These are phyloP conservation scores for Salix brachista DNA, from an alignment of 345 rosid species.

Conservation along the genomic window DNA sequence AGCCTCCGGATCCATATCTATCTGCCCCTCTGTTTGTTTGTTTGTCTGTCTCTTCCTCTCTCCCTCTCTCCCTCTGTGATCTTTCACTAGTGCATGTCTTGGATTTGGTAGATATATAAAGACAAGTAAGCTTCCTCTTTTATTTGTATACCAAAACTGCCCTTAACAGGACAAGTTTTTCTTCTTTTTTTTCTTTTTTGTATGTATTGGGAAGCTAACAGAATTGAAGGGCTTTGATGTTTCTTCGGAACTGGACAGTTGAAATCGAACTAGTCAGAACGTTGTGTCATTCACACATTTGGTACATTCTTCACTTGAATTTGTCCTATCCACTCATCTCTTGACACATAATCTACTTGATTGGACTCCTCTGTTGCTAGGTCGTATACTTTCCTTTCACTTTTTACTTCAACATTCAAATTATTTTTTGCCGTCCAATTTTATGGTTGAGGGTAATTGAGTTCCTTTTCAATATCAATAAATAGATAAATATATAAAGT, in stretches of 20 bases:
- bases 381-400: no score
- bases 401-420: no score
- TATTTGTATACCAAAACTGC: constrained; percentile 26
- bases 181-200: neutral
- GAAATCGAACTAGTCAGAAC: constrained; percentile 42
- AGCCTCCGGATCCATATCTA: constrained; percentile 71
- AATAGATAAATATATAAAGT: no score
- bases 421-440: no score
- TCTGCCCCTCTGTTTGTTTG: neutral
- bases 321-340: neutral
- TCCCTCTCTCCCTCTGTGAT: no score
- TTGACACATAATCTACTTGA: constrained; percentile 8
- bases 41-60: no score
- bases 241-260: constrained; percentile 47
- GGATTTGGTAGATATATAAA: constrained; percentile 13
- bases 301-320: neutral
- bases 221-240: constrained; percentile 8
- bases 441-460: no score
- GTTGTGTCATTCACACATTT: constrained; percentile 9
- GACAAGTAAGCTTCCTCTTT: neutral
- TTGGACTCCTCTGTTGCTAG: no score
- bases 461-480: no score
- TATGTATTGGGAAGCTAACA: constrained; percentile 12
- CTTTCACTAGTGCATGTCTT: no score
- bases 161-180: constrained; percentile 8